Evolutionary conservation across 345 rosid species (phyloP).

Genomic region (Gossypium sturtianum): DNA sequence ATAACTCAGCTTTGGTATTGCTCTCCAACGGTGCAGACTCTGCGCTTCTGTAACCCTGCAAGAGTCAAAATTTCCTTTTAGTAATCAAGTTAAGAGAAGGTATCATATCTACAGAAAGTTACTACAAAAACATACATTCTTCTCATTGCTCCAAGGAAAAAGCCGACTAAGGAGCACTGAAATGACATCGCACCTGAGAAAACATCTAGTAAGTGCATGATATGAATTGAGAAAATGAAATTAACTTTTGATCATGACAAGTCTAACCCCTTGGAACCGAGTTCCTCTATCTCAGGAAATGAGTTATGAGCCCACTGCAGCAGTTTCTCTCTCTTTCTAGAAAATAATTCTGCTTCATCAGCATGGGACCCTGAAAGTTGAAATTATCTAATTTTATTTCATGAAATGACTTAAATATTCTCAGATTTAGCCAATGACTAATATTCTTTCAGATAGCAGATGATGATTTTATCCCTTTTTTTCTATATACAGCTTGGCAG

Average conservation of each 20-base stretch:
- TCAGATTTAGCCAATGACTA: not conserved
- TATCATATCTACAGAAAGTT: conserved; percentile 1
- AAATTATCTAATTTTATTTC: not conserved
- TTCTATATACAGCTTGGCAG: not conserved
- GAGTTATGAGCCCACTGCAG: conserved; percentile 43
- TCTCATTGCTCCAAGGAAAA: conserved; percentile 20
- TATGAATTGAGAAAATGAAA: conserved; percentile 6
- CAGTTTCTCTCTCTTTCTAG: conserved; percentile 49
- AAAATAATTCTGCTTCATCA: conserved; percentile 36
- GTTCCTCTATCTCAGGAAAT: conserved; percentile 40
- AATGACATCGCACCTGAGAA: conserved; percentile 52
- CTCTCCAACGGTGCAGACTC: conserved; percentile 19
- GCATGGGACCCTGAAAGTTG: conserved; percentile 35
- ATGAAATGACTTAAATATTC: not conserved
- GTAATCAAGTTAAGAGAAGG: conserved; percentile 15
- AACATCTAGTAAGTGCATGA: conserved; percentile 23
- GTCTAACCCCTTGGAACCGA: conserved; percentile 47
- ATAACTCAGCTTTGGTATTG: conserved; percentile 21
- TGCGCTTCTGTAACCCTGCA: conserved; percentile 31
- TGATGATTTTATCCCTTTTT: not conserved
- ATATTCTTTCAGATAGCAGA: not conserved
- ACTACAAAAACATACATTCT: conserved; percentile 38
- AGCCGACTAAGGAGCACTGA: conserved; percentile 39
- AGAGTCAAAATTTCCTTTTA: conserved; percentile 13
- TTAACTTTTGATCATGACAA: not conserved